Percentiles rank a stretch among this genome's conserved stretches.
phyloP scores from a whole-genome alignment of 2,329 filamentous ascomycete species.

The Pyricularia sp. region DNA sequence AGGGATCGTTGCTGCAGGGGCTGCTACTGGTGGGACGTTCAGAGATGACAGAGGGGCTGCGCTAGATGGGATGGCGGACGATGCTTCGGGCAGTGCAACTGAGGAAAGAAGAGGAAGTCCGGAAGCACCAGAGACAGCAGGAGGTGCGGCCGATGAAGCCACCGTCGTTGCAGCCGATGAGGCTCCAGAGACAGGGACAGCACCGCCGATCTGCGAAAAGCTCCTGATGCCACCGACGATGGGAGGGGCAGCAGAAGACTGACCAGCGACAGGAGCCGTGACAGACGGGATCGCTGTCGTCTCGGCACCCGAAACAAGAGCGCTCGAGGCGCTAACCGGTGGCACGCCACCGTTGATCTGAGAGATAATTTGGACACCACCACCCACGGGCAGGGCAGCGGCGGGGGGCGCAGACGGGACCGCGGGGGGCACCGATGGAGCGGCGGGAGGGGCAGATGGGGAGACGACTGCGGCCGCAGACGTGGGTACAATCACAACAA shows the following conservation, averaged over 20 bases:
- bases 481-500: background rate
- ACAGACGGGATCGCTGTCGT: background rate
- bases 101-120: background rate
- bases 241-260: too few relatives aligned
- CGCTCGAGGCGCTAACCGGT: background rate
- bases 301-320: background rate
- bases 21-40: background rate
- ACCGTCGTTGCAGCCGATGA: background rate
- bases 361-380: background rate
- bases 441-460: background rate
- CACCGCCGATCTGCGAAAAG: background rate
- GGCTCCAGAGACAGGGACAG: background rate
- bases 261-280: too few relatives aligned
- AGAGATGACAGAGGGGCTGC: background rate
- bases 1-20: background rate
- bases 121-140: background rate
- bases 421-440: too few relatives aligned
- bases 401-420: background rate
- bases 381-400: background rate
- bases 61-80: background rate
- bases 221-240: background rate
- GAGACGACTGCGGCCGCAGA: background rate
- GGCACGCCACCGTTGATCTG: background rate
- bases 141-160: too few relatives aligned
- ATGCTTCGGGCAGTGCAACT: background rate